These are phyloP conservation scores for Eustoma russellianum DNA, from an alignment of 257 asterid genomes.

Conservation along the genomic window DNA sequence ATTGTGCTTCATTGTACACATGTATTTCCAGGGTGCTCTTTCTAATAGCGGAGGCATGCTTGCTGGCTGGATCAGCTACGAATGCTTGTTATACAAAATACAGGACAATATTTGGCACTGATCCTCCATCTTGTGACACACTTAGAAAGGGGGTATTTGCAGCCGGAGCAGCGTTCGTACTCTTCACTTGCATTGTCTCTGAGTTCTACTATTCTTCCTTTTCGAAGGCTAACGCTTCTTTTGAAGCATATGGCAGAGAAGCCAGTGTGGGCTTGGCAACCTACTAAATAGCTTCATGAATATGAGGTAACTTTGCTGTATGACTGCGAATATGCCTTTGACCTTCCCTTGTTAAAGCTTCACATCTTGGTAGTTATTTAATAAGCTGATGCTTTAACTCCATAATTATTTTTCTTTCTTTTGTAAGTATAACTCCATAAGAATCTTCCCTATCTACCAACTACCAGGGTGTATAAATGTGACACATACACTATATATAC, in stretches of 20 bases:
- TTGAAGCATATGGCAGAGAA: slow-evolving; percentile 42
- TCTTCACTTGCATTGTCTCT: slow-evolving; percentile 63
- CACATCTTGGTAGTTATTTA: too few relatives aligned
- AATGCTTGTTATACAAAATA: slow-evolving; percentile 91
- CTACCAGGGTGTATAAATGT: too few relatives aligned
- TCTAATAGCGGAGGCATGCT: slow-evolving; percentile 65
- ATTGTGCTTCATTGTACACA: too few relatives aligned
- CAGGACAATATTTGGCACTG: slow-evolving; percentile 20
- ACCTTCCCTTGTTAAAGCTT: too few relatives aligned
- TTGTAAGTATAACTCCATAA: too few relatives aligned
- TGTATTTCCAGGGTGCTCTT: slow-evolving; percentile 54
- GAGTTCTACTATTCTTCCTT: slow-evolving; percentile 58
- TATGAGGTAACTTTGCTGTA: too few relatives aligned
- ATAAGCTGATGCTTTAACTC: too few relatives aligned
- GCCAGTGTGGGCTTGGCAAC: slow-evolving; percentile 61
- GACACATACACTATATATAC: too few relatives aligned
- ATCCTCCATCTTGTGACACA: slow-evolving; percentile 68
- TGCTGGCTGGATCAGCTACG: slow-evolving; percentile 83
- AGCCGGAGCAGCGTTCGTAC: slow-evolving; percentile 75
- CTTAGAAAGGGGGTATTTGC: slow-evolving; percentile 89
- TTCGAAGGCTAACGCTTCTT: slow-evolving; percentile 42
- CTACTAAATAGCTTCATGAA: slow-evolving; percentile 31
- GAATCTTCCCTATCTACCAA: too few relatives aligned
- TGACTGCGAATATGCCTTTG: too few relatives aligned
- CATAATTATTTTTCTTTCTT: too few relatives aligned